A percentile compares a stretch with the other conserved stretches of the same genome.
phyloP scores from a whole-genome alignment of 805 yeast genomes.

The Saturnispora besseyi region DNA sequence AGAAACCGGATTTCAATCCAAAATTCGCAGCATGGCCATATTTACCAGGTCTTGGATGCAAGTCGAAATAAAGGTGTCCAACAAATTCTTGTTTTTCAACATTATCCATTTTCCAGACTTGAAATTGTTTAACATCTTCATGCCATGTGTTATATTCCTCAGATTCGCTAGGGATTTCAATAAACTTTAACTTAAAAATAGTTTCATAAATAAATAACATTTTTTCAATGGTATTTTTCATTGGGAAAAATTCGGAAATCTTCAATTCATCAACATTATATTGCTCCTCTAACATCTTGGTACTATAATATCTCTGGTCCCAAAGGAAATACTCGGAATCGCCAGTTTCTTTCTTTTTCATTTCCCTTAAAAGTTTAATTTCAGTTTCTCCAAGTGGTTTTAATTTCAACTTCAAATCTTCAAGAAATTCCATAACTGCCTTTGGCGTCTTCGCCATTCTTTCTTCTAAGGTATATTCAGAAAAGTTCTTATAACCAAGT shows the following conservation, averaged over 20 bases:
- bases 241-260: constrained; percentile 72
- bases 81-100: constrained; percentile 45
- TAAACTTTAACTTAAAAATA: constrained; percentile 60
- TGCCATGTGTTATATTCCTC: constrained; percentile 53
- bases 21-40: constrained; percentile 88
- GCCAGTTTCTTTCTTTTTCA: constrained; percentile 42
- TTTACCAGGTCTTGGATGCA: constrained; percentile 81
- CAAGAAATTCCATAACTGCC: constrained; percentile 51
- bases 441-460: constrained; percentile 70
- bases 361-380: constrained; percentile 33
- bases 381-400: constrained; percentile 53
- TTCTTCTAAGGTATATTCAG: constrained; percentile 64
- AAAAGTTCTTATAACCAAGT: constrained; percentile 60
- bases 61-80: constrained; percentile 73
- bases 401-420: constrained; percentile 51
- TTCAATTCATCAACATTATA: constrained; percentile 64
- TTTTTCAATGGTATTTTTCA: constrained; percentile 53
- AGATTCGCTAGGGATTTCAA: constrained; percentile 34
- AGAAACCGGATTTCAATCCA: constrained; percentile 52
- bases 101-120: constrained; percentile 59
- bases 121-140: constrained; percentile 63
- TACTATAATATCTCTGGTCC: constrained; percentile 67
- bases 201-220: constrained; percentile 68
- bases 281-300: constrained; percentile 53
- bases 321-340: constrained; percentile 47